Conservation (phyloP, 148 eudicot species). For the Polygonum maritimum region DNA sequence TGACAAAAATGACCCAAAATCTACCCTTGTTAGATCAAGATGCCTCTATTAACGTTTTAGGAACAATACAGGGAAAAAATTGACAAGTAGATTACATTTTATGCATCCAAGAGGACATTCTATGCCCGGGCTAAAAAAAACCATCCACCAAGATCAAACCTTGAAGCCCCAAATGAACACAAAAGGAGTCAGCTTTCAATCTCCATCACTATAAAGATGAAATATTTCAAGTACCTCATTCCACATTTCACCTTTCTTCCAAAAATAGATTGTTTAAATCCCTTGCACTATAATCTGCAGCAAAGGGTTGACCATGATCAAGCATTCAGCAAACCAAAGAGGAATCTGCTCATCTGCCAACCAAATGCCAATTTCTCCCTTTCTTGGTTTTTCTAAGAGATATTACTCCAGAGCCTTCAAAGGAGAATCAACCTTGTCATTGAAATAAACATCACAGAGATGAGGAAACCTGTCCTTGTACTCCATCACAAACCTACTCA, state of each 20-base stretch:
- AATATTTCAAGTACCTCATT: not conserved
- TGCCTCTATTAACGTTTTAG: not conserved
- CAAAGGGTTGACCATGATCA: not conserved
- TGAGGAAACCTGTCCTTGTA: not conserved
- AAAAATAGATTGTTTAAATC: not conserved
- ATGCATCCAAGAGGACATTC: not conserved
- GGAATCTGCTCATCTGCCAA: not conserved
- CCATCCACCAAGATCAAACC: not conserved
- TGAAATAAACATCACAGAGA: constrained; percentile 3
- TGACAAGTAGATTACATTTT: not conserved
- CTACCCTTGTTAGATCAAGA: not conserved
- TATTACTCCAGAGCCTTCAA: not conserved
- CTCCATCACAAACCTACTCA: constrained; percentile 8
- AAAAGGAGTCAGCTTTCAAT: not conserved
- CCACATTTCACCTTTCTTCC: no score
- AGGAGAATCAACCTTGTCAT: not conserved
- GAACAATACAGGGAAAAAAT: not conserved
- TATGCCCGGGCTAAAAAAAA: not conserved
- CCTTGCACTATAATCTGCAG: not conserved
- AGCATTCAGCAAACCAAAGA: not conserved
- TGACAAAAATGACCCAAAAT: not conserved
- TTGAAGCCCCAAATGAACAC: not conserved
- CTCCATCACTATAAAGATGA: constrained; percentile 1
- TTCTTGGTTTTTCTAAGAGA: not conserved
- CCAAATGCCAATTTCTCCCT: not conserved